phyloP scores from a whole-genome alignment of 148 eudicot species.

The Rhododendron henanense region DNA sequence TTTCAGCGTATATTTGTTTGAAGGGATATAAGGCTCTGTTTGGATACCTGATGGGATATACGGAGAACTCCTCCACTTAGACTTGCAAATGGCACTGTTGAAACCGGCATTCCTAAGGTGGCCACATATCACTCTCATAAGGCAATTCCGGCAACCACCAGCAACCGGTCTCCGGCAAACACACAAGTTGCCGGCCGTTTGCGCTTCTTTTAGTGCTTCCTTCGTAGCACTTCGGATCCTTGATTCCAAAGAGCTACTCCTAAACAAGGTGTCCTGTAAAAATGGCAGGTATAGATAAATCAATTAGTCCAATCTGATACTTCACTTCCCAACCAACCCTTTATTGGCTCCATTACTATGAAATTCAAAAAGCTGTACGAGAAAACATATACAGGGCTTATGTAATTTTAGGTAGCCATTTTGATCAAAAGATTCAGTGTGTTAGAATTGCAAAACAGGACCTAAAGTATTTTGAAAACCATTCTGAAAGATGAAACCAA shows the following conservation, averaged over 20 bases:
- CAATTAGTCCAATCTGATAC: neutral
- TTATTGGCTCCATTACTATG: neutral
- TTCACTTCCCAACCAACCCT: neutral
- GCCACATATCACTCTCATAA: slow-evolving; percentile 46
- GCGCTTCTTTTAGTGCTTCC: slow-evolving; percentile 52
- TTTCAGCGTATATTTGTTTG: neutral
- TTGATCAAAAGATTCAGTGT: no score
- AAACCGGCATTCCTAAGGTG: slow-evolving; percentile 56
- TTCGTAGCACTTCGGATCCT: slow-evolving; percentile 52
- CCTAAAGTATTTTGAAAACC: no score
- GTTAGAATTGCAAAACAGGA: no score
- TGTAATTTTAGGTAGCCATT: no score
- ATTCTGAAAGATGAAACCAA: no score
- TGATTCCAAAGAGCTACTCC: slow-evolving; percentile 52
- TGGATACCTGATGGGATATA: slow-evolving; percentile 79
- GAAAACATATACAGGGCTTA: no score
- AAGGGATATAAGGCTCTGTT: neutral
- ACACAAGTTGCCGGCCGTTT: slow-evolving; percentile 36
- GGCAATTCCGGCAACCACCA: slow-evolving; percentile 55
- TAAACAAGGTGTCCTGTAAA: slow-evolving; percentile 54
- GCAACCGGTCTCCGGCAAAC: slow-evolving; percentile 33
- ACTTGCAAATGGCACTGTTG: slow-evolving; percentile 66
- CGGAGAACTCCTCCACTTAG: slow-evolving; percentile 81
- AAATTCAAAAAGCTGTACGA: no score
- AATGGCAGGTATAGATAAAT: neutral